phyloP scores from a whole-genome alignment of 73 alveolate genomes.

The Paramecium tetraurelia region DNA sequence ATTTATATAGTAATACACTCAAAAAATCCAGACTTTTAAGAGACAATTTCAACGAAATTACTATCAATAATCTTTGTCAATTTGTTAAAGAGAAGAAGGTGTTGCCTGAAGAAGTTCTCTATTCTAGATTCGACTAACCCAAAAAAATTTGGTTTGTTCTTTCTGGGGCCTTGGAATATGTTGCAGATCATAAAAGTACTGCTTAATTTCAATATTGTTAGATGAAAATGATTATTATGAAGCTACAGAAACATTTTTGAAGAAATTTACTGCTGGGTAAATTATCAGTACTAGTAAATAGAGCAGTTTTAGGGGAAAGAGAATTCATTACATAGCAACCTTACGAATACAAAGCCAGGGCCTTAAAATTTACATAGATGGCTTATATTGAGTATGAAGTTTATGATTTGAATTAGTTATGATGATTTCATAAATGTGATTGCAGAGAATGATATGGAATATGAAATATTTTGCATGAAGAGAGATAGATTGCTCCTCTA shows the following conservation, averaged over 20 bases:
- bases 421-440: conserved; percentile 1
- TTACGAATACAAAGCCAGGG: conserved; percentile 9
- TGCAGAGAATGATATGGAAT: background rate
- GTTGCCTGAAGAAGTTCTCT: conserved; percentile 31
- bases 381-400: background rate
- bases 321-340: conserved; percentile 22
- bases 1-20: conserved; percentile 1
- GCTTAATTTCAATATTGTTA: background rate
- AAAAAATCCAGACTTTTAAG: conserved; percentile 25
- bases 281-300: background rate
- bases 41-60: background rate
- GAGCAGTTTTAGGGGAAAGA: conserved; percentile 40
- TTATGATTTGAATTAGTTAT: background rate
- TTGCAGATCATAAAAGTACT: conserved; percentile 39
- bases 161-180: conserved; percentile 8
- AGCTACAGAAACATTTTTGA: conserved; percentile 19
- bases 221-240: background rate
- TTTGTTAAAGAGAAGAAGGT: conserved; percentile 23
- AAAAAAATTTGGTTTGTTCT: conserved; percentile 4
- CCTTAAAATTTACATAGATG: background rate
- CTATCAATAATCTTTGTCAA: conserved; percentile 19
- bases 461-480: conserved; percentile 6
- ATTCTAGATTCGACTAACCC: background rate
- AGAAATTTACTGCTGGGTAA: background rate
- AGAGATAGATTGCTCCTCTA: background rate